These are phyloP conservation scores for Penicillium sp. DNA, from an alignment of 2,329 filamentous ascomycete genomes.

Conservation along the genomic window DNA sequence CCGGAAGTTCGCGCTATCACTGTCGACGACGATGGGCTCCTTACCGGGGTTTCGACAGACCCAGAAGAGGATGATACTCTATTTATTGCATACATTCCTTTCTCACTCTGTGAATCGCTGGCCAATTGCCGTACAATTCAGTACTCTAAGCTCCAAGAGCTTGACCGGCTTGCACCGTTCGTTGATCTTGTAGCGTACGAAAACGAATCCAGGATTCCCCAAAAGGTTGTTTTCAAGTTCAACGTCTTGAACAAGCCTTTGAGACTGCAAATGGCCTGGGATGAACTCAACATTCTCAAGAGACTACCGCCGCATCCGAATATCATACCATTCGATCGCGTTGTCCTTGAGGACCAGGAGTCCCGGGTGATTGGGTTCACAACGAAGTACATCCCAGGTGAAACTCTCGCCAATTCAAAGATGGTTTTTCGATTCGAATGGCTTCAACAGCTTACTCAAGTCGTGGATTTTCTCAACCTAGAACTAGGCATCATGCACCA, in stretches of 20 bases:
- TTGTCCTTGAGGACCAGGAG: conserved; percentile 27
- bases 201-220: too few relatives aligned
- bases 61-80: too few relatives aligned
- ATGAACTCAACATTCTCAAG: conserved; percentile 28
- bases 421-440: conserved; percentile 24
- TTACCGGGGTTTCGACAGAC: too few relatives aligned
- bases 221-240: conserved; percentile 13
- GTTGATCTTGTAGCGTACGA: too few relatives aligned
- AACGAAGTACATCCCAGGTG: conserved; percentile 9
- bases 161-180: too few relatives aligned
- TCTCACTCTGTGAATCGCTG: too few relatives aligned
- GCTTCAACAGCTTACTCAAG: conserved; percentile 23
- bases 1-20: too few relatives aligned
- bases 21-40: too few relatives aligned
- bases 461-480: conserved; percentile 26
- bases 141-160: too few relatives aligned
- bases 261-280: conserved; percentile 23
- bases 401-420: conserved; percentile 25
- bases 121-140: too few relatives aligned
- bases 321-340: conserved; percentile 28
- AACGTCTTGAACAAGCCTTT: conserved; percentile 13
- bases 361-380: conserved; percentile 26
- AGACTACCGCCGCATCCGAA: conserved; percentile 29
- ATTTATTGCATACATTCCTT: too few relatives aligned
- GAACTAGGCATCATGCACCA: conserved; percentile 33